Evolutionary conservation across 2,329 filamentous ascomycete species (phyloP).

Genomic region (Ophiobolus disseminans): DNA sequence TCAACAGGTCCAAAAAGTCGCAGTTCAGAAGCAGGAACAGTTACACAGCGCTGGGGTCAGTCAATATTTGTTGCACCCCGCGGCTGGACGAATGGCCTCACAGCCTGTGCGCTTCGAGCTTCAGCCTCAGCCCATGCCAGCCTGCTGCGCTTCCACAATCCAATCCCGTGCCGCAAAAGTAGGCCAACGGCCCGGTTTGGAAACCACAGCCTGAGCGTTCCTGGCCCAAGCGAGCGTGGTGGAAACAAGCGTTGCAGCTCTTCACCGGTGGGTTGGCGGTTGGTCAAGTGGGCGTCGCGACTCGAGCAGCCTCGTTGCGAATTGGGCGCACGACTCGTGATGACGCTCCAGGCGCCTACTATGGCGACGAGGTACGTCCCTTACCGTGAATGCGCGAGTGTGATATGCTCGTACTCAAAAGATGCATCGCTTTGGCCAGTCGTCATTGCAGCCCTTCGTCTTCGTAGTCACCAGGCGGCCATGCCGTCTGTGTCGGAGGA

Average conservation of each 20-base stretch:
- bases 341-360: conserved; percentile 3
- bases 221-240: conserved; percentile 6
- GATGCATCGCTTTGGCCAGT: not conserved
- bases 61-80: conserved; percentile 8
- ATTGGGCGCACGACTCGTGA: conserved; percentile 6
- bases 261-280: conserved; percentile 5
- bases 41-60: not conserved
- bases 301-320: conserved; percentile 9
- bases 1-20: not conserved
- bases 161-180: conserved; percentile 3
- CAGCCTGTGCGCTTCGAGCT: conserved; percentile 16
- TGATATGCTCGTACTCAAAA: not conserved
- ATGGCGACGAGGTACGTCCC: conserved; percentile 1
- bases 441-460: not conserved
- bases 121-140: conserved; percentile 25
- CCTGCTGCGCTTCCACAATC: conserved; percentile 9
- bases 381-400: not conserved
- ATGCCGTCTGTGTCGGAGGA: conserved; percentile 5
- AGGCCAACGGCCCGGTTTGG: conserved; percentile 1
- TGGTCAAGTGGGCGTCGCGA: conserved; percentile 3
- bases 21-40: conserved; percentile 1
- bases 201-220: conserved; percentile 1
- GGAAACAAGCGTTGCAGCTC: conserved; percentile 6
- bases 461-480: conserved; percentile 1
- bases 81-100: conserved; percentile 24